Percentiles rank a stretch among this genome's conserved stretches.
Evolutionary conservation across 768 basidiomycete genomes (phyloP).

Genomic region (Trichaptum fuscoviolaceum): DNA sequence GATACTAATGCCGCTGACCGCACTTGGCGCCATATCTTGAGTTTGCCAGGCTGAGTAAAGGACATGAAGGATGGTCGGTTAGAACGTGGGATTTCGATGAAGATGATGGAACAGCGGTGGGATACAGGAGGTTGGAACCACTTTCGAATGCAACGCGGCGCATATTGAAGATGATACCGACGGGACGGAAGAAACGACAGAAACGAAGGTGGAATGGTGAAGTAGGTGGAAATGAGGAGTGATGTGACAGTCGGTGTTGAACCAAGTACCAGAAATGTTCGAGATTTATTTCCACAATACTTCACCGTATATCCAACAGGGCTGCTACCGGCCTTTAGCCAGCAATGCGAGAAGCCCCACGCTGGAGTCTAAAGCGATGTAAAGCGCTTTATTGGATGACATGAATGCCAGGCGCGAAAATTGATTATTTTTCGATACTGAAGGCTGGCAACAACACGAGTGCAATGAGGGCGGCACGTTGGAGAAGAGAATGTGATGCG

Average conservation of each 20-base stretch:
- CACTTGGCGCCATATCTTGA: conserved; percentile 70
- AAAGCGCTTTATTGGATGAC: background rate
- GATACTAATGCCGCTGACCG: conserved; percentile 51
- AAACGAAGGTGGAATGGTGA: conserved; percentile 13
- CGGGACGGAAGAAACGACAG: conserved; percentile 15
- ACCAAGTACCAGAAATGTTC: background rate
- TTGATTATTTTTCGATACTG: background rate
- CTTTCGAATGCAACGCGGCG: background rate
- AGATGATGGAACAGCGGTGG: conserved; percentile 2
- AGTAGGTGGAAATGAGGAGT: conserved; percentile 10
- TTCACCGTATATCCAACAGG: background rate
- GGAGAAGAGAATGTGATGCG: background rate
- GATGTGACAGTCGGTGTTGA: background rate
- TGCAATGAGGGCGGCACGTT: background rate
- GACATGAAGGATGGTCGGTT: conserved; percentile 38
- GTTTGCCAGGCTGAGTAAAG: conserved; percentile 72
- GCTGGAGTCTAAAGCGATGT: background rate
- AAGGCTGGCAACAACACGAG: background rate
- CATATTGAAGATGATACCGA: conserved; percentile 14
- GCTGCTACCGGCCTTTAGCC: background rate
- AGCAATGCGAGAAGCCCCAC: background rate
- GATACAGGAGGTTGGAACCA: conserved; percentile 4
- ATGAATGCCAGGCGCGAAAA: background rate
- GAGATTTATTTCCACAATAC: background rate
- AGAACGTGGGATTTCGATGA: conserved; percentile 20